These are phyloP conservation scores for Trichoderma sp. DNA, from an alignment of 2,329 filamentous ascomycete species.

Conservation along the genomic window DNA sequence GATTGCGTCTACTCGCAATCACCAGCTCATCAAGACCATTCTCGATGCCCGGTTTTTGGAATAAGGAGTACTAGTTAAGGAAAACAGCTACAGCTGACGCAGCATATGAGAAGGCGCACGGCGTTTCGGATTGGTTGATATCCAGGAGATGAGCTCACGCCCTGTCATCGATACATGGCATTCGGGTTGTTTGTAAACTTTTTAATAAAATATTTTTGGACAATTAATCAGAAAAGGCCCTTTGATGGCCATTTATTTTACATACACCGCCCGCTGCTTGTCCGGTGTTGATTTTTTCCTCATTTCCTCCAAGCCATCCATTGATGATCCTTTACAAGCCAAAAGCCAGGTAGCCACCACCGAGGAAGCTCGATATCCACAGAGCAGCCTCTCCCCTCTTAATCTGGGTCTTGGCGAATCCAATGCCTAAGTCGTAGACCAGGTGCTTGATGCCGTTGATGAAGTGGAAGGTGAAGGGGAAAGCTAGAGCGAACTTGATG, in stretches of 20 bases:
- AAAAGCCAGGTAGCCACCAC: conserved; percentile 47
- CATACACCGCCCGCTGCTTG: conserved; percentile 3
- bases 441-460: conserved; percentile 57
- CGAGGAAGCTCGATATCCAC: conserved; percentile 46
- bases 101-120: conserved; percentile 26
- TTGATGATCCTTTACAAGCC: conserved; percentile 39
- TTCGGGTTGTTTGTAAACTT: background rate
- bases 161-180: background rate
- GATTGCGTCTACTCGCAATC: conserved; percentile 46
- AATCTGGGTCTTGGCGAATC: conserved; percentile 50
- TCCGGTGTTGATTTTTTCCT: background rate
- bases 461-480: conserved; percentile 59
- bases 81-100: background rate
- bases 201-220: conserved; percentile 9
- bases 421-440: conserved; percentile 50
- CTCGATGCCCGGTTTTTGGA: conserved; percentile 56
- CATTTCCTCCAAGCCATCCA: background rate
- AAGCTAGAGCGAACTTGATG: conserved; percentile 56
- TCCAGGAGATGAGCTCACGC: conserved; percentile 3
- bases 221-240: conserved; percentile 7
- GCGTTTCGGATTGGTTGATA: conserved; percentile 26
- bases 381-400: conserved; percentile 46
- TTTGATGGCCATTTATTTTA: conserved; percentile 9
- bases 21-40: conserved; percentile 49
- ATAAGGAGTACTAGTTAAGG: conserved; percentile 27